Conservation (phyloP, 2,329 filamentous ascomycete species). For the Beauveria australis region DNA sequence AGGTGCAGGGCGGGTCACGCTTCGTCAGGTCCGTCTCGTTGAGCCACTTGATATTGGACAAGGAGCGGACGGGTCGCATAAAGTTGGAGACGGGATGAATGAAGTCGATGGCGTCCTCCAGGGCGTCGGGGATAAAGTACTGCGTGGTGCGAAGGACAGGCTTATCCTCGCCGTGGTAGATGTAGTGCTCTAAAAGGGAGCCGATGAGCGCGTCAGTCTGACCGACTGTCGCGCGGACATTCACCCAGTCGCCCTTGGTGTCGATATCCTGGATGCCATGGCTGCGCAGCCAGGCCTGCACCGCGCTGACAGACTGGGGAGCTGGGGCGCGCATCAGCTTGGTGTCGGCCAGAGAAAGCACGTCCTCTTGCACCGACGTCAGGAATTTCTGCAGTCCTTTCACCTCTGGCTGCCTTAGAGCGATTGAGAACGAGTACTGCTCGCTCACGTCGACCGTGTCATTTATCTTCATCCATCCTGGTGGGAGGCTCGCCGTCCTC, state of each 20-base stretch:
- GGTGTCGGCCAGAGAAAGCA: constrained; percentile 30
- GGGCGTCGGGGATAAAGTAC: constrained; percentile 34
- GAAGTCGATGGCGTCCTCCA: constrained; percentile 34
- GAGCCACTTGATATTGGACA: constrained; percentile 5
- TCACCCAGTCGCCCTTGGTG: constrained; percentile 32
- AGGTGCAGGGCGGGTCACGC: constrained; percentile 24
- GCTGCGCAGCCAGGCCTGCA: constrained; percentile 34
- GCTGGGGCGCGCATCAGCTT: constrained; percentile 27
- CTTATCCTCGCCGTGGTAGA: constrained; percentile 22
- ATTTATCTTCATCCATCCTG: constrained; percentile 14
- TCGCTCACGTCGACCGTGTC: constrained; percentile 17
- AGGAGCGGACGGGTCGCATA: constrained; percentile 31
- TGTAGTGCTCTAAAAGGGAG: constrained; percentile 32
- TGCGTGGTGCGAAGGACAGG: constrained; percentile 35
- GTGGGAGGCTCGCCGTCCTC: constrained; percentile 5
- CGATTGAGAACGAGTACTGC: constrained; percentile 14
- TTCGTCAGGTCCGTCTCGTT: constrained; percentile 13
- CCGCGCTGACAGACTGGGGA: constrained; percentile 24
- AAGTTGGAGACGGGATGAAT: constrained; percentile 42
- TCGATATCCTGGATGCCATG: constrained; percentile 27
- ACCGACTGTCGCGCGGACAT: constrained; percentile 32
- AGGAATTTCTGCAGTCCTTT: constrained; percentile 11
- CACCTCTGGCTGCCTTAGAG: constrained; percentile 13
- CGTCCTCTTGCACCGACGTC: constrained; percentile 17
- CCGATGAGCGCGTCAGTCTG: constrained; percentile 32